Percentiles rank a stretch among this genome's conserved stretches.
These are phyloP conservation scores for Chaetomium fimeti DNA, from an alignment of 495 filamentous ascomycete genomes.

Conservation along the genomic window DNA sequence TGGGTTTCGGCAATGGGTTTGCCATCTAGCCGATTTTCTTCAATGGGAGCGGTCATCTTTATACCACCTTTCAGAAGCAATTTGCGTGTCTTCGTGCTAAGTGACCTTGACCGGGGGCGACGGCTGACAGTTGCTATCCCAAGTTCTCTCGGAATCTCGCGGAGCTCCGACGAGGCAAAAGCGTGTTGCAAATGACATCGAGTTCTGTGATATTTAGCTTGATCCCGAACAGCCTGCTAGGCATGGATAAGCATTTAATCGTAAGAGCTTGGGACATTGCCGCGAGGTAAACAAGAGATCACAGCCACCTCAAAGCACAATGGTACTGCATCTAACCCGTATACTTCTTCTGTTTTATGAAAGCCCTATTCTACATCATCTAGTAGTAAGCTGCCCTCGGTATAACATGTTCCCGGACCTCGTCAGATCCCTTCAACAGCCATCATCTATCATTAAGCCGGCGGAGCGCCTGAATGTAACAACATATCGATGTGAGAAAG, in stretches of 20 bases:
- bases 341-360: constrained; percentile 20
- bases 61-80: no score
- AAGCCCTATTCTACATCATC: constrained; percentile 33
- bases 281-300: no score
- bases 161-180: no score
- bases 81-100: no score
- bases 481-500: constrained; percentile 19
- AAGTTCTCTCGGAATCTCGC: no score
- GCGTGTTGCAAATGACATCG: no score
- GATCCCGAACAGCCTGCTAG: no score
- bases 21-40: neutral
- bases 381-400: constrained; percentile 32
- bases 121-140: no score
- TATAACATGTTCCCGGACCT: constrained; percentile 23
- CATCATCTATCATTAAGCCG: constrained; percentile 16
- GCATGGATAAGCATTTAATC: no score
- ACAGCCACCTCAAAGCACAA: neutral
- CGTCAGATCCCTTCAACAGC: neutral
- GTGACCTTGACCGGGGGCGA: no score
- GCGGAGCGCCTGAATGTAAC: constrained; percentile 21
- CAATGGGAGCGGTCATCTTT: neutral
- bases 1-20: neutral
- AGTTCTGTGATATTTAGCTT: no score
- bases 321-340: neutral
- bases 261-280: no score